Evolutionary conservation across 495 filamentous ascomycete genomes (phyloP).

Genomic region (Pyrenula massariospora): DNA sequence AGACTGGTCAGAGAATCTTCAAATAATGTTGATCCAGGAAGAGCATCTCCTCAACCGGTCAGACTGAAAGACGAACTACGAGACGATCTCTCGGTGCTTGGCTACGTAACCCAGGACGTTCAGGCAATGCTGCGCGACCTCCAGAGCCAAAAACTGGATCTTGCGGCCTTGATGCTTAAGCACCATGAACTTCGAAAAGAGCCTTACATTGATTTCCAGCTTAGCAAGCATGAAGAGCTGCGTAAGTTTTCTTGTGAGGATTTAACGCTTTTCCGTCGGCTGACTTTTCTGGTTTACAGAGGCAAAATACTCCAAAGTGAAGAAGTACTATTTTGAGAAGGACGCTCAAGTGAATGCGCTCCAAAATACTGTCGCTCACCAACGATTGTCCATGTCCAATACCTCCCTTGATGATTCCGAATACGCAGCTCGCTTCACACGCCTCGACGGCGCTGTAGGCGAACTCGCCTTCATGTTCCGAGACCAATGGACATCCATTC

Average conservation of each 20-base stretch:
- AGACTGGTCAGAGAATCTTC: constrained; percentile 9
- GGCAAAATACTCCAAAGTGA: constrained; percentile 94
- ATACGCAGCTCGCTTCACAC: constrained; percentile 80
- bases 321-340: constrained; percentile 92
- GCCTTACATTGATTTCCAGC: constrained; percentile 9
- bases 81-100: neutral
- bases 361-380: constrained; percentile 92
- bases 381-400: constrained; percentile 85
- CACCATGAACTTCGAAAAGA: constrained; percentile 6
- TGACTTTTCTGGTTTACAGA: constrained; percentile 41
- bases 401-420: constrained; percentile 95
- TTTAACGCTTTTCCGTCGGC: neutral
- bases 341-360: constrained; percentile 88
- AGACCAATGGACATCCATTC: constrained; percentile 78
- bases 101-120: constrained; percentile 17
- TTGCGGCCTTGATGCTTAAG: constrained; percentile 11
- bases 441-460: constrained; percentile 88
- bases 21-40: constrained; percentile 30
- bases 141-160: constrained; percentile 29
- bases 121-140: constrained; percentile 22
- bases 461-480: constrained; percentile 91
- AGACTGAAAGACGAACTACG: constrained; percentile 26
- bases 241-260: constrained; percentile 33
- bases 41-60: constrained; percentile 28
- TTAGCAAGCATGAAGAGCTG: constrained; percentile 46